Percentiles rank a stretch among this genome's conserved stretches.
Evolutionary conservation across 2,329 filamentous ascomycete genomes (phyloP).

Genomic region (Aspergillus amoenus): DNA sequence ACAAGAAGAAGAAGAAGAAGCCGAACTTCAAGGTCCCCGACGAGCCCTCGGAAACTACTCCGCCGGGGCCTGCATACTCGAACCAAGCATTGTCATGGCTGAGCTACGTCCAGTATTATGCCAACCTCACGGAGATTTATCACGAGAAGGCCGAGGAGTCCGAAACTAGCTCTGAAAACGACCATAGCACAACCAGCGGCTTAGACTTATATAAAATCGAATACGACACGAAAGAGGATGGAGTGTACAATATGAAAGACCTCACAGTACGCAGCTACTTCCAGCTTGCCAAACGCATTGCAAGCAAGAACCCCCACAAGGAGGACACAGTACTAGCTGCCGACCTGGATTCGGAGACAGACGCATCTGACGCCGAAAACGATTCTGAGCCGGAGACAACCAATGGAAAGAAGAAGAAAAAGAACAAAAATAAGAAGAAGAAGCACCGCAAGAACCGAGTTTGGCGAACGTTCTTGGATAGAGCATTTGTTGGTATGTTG

Average conservation of each 20-base stretch:
- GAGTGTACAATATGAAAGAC: constrained; percentile 72
- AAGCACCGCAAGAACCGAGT: constrained; percentile 56
- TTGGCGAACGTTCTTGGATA: constrained; percentile 74
- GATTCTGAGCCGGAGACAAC: constrained; percentile 1
- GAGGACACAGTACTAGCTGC: constrained; percentile 23
- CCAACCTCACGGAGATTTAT: constrained; percentile 90
- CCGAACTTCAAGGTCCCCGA: constrained; percentile 66
- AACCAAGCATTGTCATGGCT: constrained; percentile 76
- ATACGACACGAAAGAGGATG: constrained; percentile 79
- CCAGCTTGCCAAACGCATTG: constrained; percentile 76
- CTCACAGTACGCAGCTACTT: constrained; percentile 81
- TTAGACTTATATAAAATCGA: constrained; percentile 78
- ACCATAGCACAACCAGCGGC: constrained; percentile 53
- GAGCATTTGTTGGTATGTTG: constrained; percentile 77
- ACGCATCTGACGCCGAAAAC: constrained; percentile 10
- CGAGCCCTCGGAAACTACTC: constrained; percentile 68
- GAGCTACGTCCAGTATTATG: constrained; percentile 86
- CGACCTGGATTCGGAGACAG: constrained; percentile 5
- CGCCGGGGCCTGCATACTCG: constrained; percentile 86
- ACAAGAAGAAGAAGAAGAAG: constrained; percentile 50
- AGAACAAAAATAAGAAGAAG: background rate
- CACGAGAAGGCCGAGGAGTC: constrained; percentile 55
- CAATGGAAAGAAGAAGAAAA: constrained; percentile 25
- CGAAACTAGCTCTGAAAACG: constrained; percentile 26
- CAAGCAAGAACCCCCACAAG: constrained; percentile 40